Base-by-base conservation (phyloP, 192 early-diverging fungal genomes). In the Entophlyctis luteolus region DNA sequence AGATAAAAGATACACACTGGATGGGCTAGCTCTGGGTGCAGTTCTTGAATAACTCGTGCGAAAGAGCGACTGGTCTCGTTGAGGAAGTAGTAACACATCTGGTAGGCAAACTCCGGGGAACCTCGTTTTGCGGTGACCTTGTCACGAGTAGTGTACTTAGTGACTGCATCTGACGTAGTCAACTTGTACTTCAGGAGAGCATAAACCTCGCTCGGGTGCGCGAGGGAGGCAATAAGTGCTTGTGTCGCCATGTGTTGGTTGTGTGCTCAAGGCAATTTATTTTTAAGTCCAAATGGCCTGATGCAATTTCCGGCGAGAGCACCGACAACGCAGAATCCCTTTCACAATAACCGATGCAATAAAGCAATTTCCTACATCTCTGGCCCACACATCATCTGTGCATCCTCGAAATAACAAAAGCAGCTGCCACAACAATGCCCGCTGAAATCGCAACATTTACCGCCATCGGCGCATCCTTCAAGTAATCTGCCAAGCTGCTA, bases 1-100 rank as follows among this genome's bases (percentile, higher is more conserved):
- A 99, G 82, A 76, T 99, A 99, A 77, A 98, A 98, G 55, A 99
- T 67, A 74, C 96, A 98, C 47, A 98, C 83, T 73, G 90, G 79
- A 33, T 74, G 68, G 4, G 68, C 42, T 5, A 79, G 69, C 54
- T 81, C 84, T 35, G 48, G 63, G 70, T 80, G 75, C 16, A 86
- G 68, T 25, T 78, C 72, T 54, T 91, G 89, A 79, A 98, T 99
- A 55, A 99, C 96, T 31, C 91, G 86, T 23, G 93, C 87, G 77
- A 98, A 99, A 60, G 93, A 95, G 48, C 97, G 91, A 49, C 95
- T 97, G 33, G 95, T 98, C 84, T 86, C 79, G 79, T 90, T 90
- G 54, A 99, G 81, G 77, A 91, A 93, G 69, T 92, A 79, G 81
- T 98, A 98, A 80, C 93, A 92, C 57, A 76, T 68, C 34, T 65